Percentiles rank a stretch among this genome's conserved stretches.
These are phyloP conservation scores for Ananas comosus DNA, from an alignment of 176 grass and related monocot genomes.

Conservation along the genomic window DNA sequence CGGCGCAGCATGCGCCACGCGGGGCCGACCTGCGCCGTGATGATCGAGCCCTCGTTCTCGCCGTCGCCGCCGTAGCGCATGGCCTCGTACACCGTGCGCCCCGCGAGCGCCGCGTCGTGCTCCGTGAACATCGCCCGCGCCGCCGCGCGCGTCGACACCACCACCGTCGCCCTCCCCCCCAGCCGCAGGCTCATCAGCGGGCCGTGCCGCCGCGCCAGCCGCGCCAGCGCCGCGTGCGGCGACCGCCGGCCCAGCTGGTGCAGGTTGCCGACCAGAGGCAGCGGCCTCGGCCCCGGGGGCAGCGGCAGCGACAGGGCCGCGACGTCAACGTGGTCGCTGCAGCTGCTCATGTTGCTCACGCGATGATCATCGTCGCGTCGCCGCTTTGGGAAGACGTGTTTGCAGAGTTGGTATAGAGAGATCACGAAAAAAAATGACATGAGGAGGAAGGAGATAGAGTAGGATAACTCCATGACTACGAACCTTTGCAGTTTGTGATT, in stretches of 20 bases:
- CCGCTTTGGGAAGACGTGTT: no score
- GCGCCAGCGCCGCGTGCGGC: conserved; percentile 8
- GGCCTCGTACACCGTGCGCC: conserved; percentile 5
- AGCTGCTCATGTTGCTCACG: no score
- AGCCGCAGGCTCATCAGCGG: conserved; percentile 18
- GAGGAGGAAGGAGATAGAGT: no score
- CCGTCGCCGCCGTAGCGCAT: neutral
- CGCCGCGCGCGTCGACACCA: conserved; percentile 14
- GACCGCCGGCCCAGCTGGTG: conserved; percentile 11
- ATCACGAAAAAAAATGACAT: no score
- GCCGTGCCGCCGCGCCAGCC: conserved; percentile 8
- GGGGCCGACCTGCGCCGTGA: conserved; percentile 1
- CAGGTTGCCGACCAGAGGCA: conserved; percentile 20
- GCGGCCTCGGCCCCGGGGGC: conserved; percentile 14
- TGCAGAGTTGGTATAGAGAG: no score
- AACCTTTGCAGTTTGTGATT: no score
- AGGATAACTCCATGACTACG: no score
- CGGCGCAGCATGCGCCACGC: conserved; percentile 13
- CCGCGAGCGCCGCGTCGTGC: conserved; percentile 1
- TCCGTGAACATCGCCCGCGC: conserved; percentile 3
- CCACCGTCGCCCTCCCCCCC: neutral
- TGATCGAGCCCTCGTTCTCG: conserved; percentile 11
- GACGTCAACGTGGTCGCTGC: no score
- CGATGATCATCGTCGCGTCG: no score
- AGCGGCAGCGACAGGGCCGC: neutral